phyloP scores from a whole-genome alignment of 108 stramenopile genomes.

The Cyclostephanos invisitatus region DNA sequence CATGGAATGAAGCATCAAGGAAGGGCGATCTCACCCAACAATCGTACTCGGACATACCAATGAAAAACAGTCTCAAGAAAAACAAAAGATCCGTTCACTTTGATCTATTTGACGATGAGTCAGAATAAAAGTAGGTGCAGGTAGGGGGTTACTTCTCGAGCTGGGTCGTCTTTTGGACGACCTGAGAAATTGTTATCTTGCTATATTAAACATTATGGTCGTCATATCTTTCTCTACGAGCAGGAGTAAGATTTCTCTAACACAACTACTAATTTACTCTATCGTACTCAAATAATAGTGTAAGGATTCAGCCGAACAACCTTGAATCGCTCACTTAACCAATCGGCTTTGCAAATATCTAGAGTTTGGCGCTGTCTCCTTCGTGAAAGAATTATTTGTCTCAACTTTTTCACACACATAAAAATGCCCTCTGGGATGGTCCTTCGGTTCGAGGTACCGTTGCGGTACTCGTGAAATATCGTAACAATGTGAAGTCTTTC shows the following conservation, averaged over 20 bases:
- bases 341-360: no score
- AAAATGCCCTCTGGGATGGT: neutral
- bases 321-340: no score
- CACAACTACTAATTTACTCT: no score
- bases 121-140: neutral
- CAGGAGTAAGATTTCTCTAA: no score
- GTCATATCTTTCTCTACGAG: no score
- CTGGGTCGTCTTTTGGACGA: neutral
- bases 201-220: neutral
- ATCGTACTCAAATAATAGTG: no score
- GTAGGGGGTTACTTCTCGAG: slow-evolving; percentile 15
- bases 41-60: neutral
- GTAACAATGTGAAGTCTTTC: neutral
- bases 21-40: neutral
- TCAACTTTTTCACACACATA: neutral
- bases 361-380: no score
- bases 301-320: no score
- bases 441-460: neutral
- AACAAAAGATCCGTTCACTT: slow-evolving; percentile 1
- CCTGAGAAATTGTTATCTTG: neutral
- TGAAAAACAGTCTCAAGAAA: slow-evolving; percentile 7
- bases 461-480: neutral
- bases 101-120: neutral
- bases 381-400: no score
- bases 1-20: neutral